Conservation (phyloP, 768 basidiomycete species). For the Pulveroboletus sp. region DNA sequence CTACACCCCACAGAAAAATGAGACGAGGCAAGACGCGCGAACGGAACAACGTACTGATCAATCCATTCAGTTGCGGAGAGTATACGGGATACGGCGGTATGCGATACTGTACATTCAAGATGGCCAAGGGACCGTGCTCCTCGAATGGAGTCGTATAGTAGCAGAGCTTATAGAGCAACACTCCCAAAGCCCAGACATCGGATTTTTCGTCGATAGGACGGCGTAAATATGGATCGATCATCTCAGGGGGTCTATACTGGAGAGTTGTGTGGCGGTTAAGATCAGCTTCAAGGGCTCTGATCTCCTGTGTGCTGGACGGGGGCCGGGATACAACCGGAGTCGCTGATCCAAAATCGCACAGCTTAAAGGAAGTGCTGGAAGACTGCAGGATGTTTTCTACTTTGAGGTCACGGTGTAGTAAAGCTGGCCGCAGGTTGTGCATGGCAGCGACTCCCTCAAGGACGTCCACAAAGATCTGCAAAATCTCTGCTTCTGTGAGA, state of each 20-base stretch:
- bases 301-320: constrained; percentile 76
- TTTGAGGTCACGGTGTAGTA: constrained; percentile 96
- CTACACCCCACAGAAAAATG: constrained; percentile 36
- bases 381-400: constrained; percentile 98
- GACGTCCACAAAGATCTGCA: constrained; percentile 96
- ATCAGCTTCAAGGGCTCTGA: constrained; percentile 83
- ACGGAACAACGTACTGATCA: constrained; percentile 62
- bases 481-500: constrained; percentile 90
- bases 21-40: constrained; percentile 6
- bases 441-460: constrained; percentile 96
- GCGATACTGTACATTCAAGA: constrained; percentile 93
- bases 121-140: constrained; percentile 94
- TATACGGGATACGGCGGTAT: constrained; percentile 87
- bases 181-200: constrained; percentile 97
- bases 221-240: constrained; percentile 87
- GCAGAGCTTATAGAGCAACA: constrained; percentile 95
- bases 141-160: constrained; percentile 99
- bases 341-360: constrained; percentile 97
- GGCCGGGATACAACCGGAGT: constrained; percentile 64
- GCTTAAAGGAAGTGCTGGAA: constrained; percentile 78
- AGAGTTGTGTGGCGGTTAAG: constrained; percentile 93
- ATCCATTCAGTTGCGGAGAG: constrained; percentile 71
- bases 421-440: constrained; percentile 87
- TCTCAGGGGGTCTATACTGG: constrained; percentile 98
- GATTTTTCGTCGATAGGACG: constrained; percentile 89